Percentiles rank a stretch among this genome's conserved stretches.
These are phyloP conservation scores for Pestalotiopsis sp. DNA, from an alignment of 2,329 filamentous ascomycete species.

Conservation along the genomic window DNA sequence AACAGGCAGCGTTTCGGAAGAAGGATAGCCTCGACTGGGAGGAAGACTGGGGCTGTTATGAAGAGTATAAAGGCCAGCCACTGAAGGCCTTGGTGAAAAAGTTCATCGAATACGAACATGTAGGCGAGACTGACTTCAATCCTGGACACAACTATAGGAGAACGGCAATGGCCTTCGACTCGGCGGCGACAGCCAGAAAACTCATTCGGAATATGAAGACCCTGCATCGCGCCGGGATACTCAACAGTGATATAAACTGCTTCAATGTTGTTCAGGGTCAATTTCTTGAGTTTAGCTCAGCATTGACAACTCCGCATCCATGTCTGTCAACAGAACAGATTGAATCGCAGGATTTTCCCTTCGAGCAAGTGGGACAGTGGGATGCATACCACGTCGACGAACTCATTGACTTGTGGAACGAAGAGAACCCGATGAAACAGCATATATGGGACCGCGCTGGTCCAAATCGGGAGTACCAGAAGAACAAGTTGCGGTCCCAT, in stretches of 20 bases:
- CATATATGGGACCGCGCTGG: neutral
- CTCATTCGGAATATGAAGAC: neutral
- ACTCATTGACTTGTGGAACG: neutral
- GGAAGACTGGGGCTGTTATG: constrained; percentile 10
- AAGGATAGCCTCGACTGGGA: constrained; percentile 7
- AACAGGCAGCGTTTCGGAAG: neutral
- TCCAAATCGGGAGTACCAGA: neutral
- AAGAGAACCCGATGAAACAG: neutral
- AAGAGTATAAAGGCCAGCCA: neutral
- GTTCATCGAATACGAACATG: neutral
- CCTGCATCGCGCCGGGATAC: neutral
- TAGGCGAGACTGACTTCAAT: neutral
- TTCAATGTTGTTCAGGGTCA: constrained; percentile 3
- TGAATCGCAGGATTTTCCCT: neutral
- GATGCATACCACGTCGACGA: neutral
- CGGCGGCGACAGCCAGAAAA: neutral
- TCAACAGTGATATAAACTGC: neutral
- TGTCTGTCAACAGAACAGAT: neutral
- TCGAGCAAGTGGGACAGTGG: neutral
- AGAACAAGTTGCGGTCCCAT: neutral
- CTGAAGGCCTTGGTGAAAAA: neutral
- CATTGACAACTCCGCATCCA: constrained; percentile 13
- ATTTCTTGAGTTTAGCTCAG: constrained; percentile 14
- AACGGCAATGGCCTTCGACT: neutral
- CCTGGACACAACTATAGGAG: neutral